phyloP scores from a whole-genome alignment of 805 yeast species.

The Debaryomyces maramus region DNA sequence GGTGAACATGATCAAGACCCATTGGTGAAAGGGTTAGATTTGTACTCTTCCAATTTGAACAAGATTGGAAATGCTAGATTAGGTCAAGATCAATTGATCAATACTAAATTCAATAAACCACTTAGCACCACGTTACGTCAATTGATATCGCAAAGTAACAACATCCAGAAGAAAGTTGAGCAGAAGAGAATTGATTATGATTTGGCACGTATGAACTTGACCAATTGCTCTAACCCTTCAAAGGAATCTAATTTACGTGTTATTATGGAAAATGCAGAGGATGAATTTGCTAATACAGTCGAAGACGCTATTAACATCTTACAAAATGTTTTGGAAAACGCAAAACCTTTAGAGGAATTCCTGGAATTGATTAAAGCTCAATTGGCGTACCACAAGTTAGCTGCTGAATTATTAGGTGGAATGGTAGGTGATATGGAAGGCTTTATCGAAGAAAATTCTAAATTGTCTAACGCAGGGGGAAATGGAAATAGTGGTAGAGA shows the following conservation, averaged over 20 bases:
- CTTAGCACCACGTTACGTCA: constrained; percentile 61
- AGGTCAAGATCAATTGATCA: constrained; percentile 76
- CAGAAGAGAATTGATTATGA: constrained; percentile 78
- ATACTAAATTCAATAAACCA: constrained; percentile 65
- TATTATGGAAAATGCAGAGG: constrained; percentile 81
- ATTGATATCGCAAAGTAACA: constrained; percentile 60
- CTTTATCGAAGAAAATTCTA: constrained; percentile 49
- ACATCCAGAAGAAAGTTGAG: constrained; percentile 72
- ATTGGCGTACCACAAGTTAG: constrained; percentile 75
- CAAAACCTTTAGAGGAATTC: constrained; percentile 66
- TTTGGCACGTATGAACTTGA: constrained; percentile 58
- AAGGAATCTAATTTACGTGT: constrained; percentile 74
- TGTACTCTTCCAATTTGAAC: constrained; percentile 67
- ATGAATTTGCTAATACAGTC: constrained; percentile 84
- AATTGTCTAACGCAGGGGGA: constrained; percentile 7
- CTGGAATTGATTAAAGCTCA: constrained; percentile 75
- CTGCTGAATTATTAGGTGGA: constrained; percentile 62
- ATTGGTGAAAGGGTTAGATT: constrained; percentile 60
- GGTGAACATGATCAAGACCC: constrained; percentile 44
- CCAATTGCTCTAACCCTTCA: constrained; percentile 40
- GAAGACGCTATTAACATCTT: constrained; percentile 83
- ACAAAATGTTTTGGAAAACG: constrained; percentile 74
- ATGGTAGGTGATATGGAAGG: constrained; percentile 64
- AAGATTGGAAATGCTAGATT: constrained; percentile 80
- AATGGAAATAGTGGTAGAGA: constrained; percentile 23